Conservation (phyloP, 192 early-diverging fungal genomes). For the Funneliformis geosporum region DNA sequence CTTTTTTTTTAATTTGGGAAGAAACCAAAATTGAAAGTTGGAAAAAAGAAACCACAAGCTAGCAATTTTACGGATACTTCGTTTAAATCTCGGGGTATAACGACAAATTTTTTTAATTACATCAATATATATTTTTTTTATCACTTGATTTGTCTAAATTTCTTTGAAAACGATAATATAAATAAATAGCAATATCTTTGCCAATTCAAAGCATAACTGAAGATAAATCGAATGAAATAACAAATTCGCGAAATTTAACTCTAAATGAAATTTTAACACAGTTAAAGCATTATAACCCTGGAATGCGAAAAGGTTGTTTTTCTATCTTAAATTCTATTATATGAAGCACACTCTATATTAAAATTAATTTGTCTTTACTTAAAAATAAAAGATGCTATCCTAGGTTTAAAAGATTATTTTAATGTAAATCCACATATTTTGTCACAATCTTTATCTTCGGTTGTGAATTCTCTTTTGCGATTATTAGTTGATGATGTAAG, state of each 20-base stretch:
- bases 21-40: slow-evolving; percentile 92
- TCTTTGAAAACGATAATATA: not conserved
- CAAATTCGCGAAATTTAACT: slow-evolving; percentile 77
- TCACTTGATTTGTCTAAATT: not conserved
- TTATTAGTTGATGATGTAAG: slow-evolving; percentile 57
- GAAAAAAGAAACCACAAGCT: slow-evolving; percentile 79
- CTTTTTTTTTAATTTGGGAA: slow-evolving; percentile 26
- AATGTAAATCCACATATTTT: slow-evolving; percentile 46
- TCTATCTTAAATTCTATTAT: not conserved
- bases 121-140: not conserved
- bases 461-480: slow-evolving; percentile 51
- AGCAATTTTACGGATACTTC: slow-evolving; percentile 80
- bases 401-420: slow-evolving; percentile 52
- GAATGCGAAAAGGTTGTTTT: slow-evolving; percentile 48
- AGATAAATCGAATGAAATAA: slow-evolving; percentile 71
- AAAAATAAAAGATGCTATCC: slow-evolving; percentile 47
- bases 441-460: slow-evolving; percentile 43
- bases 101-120: not conserved
- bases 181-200: slow-evolving; percentile 65
- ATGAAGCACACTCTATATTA: not conserved
- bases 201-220: slow-evolving; percentile 76
- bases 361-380: not conserved
- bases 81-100: slow-evolving; percentile 73
- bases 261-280: slow-evolving; percentile 73
- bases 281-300: slow-evolving; percentile 76